Evolutionary conservation across 371 early-diverging fungal genomes (phyloP).

Genomic region (Rhizopus stolonifer): DNA sequence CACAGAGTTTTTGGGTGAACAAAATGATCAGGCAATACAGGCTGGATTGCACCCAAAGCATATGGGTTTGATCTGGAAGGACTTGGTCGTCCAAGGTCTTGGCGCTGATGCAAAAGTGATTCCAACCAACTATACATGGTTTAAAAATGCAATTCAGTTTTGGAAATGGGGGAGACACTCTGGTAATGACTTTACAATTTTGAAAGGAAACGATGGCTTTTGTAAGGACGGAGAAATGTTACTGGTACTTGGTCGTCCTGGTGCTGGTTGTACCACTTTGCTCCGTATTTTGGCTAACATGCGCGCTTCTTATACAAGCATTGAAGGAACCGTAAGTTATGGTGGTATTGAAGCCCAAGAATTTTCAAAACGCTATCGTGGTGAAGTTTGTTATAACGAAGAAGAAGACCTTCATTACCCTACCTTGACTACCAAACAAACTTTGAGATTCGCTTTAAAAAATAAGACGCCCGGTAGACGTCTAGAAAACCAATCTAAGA

Average conservation of each 20-base stretch:
- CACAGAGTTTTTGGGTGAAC: conserved; percentile 26
- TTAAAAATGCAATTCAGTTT: conserved; percentile 13
- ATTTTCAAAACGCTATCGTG: conserved; percentile 42
- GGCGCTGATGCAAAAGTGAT: conserved; percentile 30
- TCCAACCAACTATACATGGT: conserved; percentile 16
- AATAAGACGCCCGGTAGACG: conserved; percentile 53
- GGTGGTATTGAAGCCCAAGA: conserved; percentile 49
- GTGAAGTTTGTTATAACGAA: conserved; percentile 55
- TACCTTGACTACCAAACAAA: conserved; percentile 54
- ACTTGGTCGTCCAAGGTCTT: conserved; percentile 45
- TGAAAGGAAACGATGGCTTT: conserved; percentile 44
- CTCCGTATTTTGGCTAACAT: conserved; percentile 56
- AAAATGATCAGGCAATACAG: conserved; percentile 12
- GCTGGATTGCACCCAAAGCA: conserved; percentile 47
- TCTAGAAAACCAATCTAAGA: conserved; percentile 31
- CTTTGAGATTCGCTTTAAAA: conserved; percentile 54
- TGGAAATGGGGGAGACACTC: conserved; percentile 31
- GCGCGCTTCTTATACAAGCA: conserved; percentile 43
- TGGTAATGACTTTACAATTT: conserved; percentile 35
- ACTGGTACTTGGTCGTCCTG: conserved; percentile 59
- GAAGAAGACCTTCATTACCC: conserved; percentile 61
- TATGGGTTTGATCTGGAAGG: conserved; percentile 49
- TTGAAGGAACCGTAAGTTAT: conserved; percentile 46
- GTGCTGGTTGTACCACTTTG: conserved; percentile 57
- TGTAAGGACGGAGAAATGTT: conserved; percentile 62